Percentiles rank a stretch among this genome's conserved stretches.
phyloP scores from a whole-genome alignment of 176 grass and related monocot genomes.

The Triticum aestivum region DNA sequence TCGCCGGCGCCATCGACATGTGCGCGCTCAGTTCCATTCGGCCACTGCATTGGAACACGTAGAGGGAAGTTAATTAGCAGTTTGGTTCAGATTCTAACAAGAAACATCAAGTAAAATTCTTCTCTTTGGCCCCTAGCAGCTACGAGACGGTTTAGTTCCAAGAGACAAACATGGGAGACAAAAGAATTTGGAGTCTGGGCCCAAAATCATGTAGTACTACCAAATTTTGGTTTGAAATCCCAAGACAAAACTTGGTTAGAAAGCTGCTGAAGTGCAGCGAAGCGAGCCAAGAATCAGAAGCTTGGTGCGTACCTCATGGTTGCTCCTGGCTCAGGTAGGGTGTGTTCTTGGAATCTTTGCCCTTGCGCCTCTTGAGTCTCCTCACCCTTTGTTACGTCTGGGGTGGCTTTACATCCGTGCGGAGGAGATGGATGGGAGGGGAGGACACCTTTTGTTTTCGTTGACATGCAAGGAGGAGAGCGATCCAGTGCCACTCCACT shows the following conservation, averaged over 20 bases:
- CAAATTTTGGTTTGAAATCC: neutral
- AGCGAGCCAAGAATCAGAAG: neutral
- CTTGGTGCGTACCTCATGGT: neutral
- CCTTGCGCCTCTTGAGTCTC: neutral
- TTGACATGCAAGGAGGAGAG: constrained; percentile 14
- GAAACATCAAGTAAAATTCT: neutral
- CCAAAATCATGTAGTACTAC: neutral
- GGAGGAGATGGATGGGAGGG: neutral
- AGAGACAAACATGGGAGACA: neutral
- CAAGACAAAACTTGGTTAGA: neutral
- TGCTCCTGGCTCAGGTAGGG: neutral
- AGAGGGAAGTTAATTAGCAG: neutral
- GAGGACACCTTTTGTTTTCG: neutral
- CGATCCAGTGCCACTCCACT: neutral
- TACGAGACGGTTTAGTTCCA: neutral
- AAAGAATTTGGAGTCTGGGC: neutral
- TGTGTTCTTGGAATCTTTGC: neutral
- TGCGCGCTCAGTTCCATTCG: neutral
- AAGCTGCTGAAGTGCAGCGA: neutral
- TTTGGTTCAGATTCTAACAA: neutral
- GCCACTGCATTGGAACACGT: neutral
- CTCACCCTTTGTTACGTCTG: neutral
- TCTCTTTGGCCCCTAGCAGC: neutral
- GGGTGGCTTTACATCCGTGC: constrained; percentile 9
- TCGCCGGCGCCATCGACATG: neutral